Evolutionary conservation across 805 yeast genomes (phyloP).

Genomic region (Ogataea glucozyma): DNA sequence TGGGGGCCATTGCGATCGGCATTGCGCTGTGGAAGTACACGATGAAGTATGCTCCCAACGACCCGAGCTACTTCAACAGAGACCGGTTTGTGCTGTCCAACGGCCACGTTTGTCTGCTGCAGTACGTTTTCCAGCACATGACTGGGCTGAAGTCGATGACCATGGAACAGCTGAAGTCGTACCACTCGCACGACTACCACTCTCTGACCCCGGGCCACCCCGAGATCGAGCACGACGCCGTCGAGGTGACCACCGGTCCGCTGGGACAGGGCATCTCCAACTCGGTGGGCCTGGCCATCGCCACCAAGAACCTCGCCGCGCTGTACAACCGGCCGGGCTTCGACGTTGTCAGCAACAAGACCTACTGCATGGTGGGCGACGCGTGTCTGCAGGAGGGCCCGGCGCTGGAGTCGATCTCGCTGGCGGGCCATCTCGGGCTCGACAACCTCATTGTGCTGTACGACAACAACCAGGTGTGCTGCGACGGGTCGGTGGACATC

Average conservation of each 20-base stretch:
- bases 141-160: constrained; percentile 74
- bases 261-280: constrained; percentile 96
- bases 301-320: constrained; percentile 88
- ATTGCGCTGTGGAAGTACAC: constrained; percentile 76
- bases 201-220: constrained; percentile 99
- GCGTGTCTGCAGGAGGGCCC: constrained; percentile 99
- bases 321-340: constrained; percentile 87
- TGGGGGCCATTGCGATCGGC: constrained; percentile 95
- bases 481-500: constrained; percentile 87
- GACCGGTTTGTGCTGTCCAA: constrained; percentile 94
- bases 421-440: constrained; percentile 94
- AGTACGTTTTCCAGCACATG: constrained; percentile 82
- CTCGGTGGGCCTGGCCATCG: constrained; percentile 96
- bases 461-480: constrained; percentile 96
- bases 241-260: constrained; percentile 98
- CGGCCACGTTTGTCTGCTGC: constrained; percentile 94
- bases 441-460: constrained; percentile 91
- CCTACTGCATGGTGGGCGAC: constrained; percentile 87
- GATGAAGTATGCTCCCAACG: constrained; percentile 84
- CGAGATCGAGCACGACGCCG: constrained; percentile 87
- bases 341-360: constrained; percentile 69
- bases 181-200: constrained; percentile 69
- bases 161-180: constrained; percentile 83
- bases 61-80: constrained; percentile 90
- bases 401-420: constrained; percentile 86